Evolutionary conservation across 2,329 filamentous ascomycete species (phyloP).

Genomic region (Purpureocillium takamizusanense): DNA sequence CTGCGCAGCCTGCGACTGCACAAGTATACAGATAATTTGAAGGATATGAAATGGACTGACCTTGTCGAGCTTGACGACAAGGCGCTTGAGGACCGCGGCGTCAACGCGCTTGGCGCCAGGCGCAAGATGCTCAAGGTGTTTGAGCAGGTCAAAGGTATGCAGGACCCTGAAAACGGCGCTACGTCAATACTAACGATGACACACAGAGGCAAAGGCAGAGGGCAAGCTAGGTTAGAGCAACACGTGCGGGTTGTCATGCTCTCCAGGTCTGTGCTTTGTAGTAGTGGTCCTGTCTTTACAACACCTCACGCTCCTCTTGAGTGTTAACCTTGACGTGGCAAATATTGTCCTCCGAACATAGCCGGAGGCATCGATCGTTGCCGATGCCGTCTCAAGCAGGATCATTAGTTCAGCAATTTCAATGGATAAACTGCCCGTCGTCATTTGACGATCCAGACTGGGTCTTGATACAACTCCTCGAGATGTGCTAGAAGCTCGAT

Average conservation of each 20-base stretch:
- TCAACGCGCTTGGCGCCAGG: slow-evolving; percentile 87
- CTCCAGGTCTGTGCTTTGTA: neutral
- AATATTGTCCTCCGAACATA: too few relatives aligned
- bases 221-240: slow-evolving; percentile 51
- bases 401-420: too few relatives aligned
- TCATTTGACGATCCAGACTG: too few relatives aligned
- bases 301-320: too few relatives aligned
- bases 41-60: slow-evolving; percentile 95
- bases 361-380: too few relatives aligned
- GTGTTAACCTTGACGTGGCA: too few relatives aligned
- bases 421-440: too few relatives aligned
- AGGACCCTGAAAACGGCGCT: neutral
- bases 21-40: slow-evolving; percentile 98
- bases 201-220: slow-evolving; percentile 59
- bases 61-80: slow-evolving; percentile 87
- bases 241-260: neutral
- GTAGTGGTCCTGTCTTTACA: too few relatives aligned
- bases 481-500: too few relatives aligned
- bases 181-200: too few relatives aligned
- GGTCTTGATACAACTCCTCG: too few relatives aligned
- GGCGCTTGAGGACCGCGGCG: slow-evolving; percentile 82
- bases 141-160: slow-evolving; percentile 77
- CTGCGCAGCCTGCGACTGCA: slow-evolving; percentile 87
- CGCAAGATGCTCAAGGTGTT: slow-evolving; percentile 99
- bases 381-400: too few relatives aligned